Percentiles rank a stretch among this genome's conserved stretches.
phyloP scores from a whole-genome alignment of 2,329 filamentous ascomycete genomes.

The Monilinia laxa region DNA sequence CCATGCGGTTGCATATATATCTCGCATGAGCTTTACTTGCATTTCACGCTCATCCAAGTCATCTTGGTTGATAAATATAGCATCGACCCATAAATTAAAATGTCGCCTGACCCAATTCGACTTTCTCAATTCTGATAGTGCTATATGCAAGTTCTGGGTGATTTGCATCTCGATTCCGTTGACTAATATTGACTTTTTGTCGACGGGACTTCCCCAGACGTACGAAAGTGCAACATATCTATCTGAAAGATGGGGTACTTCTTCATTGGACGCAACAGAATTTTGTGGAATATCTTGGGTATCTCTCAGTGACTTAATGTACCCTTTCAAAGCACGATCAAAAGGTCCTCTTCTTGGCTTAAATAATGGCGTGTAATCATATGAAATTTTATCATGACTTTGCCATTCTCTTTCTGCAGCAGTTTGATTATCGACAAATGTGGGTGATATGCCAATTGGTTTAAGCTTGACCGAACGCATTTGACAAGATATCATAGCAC shows the following conservation, averaged over 20 bases:
- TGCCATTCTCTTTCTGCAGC: constrained; percentile 1
- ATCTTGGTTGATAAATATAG: constrained; percentile 26
- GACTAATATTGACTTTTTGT: constrained; percentile 14
- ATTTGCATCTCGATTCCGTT: constrained; percentile 16
- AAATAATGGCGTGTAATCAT: constrained; percentile 10
- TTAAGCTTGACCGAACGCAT: constrained; percentile 12
- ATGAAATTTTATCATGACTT: not conserved
- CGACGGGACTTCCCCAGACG: constrained; percentile 12
- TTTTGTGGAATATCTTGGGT: not conserved
- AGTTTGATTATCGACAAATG: not conserved
- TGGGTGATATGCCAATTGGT: not conserved
- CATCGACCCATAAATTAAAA: constrained; percentile 24
- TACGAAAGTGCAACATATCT: constrained; percentile 20
- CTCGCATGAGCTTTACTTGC: constrained; percentile 24
- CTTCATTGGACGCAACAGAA: too few relatives aligned
- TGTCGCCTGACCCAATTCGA: constrained; percentile 11
- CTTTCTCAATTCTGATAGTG: not conserved
- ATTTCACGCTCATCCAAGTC: constrained; percentile 23
- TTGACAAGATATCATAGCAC: constrained; percentile 11
- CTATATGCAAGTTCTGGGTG: constrained; percentile 13
- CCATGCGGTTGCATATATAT: constrained; percentile 23
- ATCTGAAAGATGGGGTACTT: not conserved
- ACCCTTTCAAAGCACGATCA: constrained; percentile 12
- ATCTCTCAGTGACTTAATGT: constrained; percentile 10
- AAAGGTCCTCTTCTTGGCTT: constrained; percentile 10